These are phyloP conservation scores for Podila minutissima DNA, from an alignment of 192 early-diverging fungal genomes.

Conservation along the genomic window DNA sequence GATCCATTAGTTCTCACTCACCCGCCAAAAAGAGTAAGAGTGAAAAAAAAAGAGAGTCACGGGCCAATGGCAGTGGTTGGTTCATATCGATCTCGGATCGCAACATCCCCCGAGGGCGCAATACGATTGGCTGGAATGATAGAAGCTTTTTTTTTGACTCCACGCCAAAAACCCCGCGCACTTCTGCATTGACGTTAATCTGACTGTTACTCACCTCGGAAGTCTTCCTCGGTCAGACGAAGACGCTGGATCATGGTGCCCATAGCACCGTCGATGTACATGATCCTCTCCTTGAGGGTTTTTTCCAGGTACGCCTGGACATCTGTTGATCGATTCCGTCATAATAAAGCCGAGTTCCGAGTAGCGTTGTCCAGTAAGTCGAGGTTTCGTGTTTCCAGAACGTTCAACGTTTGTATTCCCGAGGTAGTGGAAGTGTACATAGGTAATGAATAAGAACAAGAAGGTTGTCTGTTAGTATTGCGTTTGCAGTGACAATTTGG, in stretches of 20 bases:
- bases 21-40: no score
- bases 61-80: no score
- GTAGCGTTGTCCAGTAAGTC: not conserved
- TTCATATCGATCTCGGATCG: conserved; percentile 1
- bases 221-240: conserved; percentile 84
- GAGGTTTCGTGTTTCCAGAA: not conserved
- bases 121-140: not conserved
- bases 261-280: conserved; percentile 99
- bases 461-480: no score
- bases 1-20: not conserved
- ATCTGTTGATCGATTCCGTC: conserved; percentile 20
- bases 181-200: no score
- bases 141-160: not conserved
- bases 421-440: no score
- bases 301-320: conserved; percentile 75
- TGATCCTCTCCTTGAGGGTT: conserved; percentile 85
- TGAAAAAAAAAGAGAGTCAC: no score
- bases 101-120: not conserved
- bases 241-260: conserved; percentile 91
- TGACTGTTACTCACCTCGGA: conserved; percentile 65
- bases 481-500: not conserved
- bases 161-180: no score
- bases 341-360: not conserved
- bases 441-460: no score
- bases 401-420: no score